Evolutionary conservation across 495 filamentous ascomycete genomes (phyloP), one percentile per base, ranked within the genome.

Genomic region (Hypoxylon fragiforme): DNA sequence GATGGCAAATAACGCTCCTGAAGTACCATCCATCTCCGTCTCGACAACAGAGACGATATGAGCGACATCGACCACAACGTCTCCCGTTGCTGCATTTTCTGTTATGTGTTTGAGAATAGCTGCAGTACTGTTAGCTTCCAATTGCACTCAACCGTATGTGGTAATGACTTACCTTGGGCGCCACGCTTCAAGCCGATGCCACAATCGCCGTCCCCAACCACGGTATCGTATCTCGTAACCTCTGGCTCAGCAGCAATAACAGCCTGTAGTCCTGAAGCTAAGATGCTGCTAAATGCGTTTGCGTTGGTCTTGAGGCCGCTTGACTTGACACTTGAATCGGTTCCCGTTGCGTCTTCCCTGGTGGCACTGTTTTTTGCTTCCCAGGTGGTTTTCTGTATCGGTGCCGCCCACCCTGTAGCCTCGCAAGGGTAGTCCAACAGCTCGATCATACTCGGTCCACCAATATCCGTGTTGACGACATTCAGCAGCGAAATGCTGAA

Each of bases 121-220:
- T 85, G 44, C 16, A 13, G 5, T 22, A 18, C 11, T 6, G 7
- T 3, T 44, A 4, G 11, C n/a, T 7, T 22, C 16, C 6, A 9
- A 35, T 30, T 18, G 40, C 31, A 34, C 18, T 20, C 24, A 4
- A 4, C 24, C 9, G 24, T 4, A 28, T 19, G 0, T 7, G 31
- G 11, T 20, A 38, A 35, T 15, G 20, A 68, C 78, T 64, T 62
- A 84, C 83, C 77, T 78, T 97, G 90, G 24, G 94, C 94, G 16
- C 94, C 94, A 44, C 91, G 82, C 74, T 90, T 90, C 31, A 98
- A 75, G 0, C 91, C 91, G 21, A 91, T 85, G 1, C 94, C 94
- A 69, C 94, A 98, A 73, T 98, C 94, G 34, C 94, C 94, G 68
- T 98, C 94, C 40, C 94, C 94, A 41, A 96, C 91, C 19, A 95